A percentile compares a stretch with the other conserved stretches of the same genome.
Evolutionary conservation across 805 yeast species (phyloP).

Genomic region (Metschnikowia gelsemii): DNA sequence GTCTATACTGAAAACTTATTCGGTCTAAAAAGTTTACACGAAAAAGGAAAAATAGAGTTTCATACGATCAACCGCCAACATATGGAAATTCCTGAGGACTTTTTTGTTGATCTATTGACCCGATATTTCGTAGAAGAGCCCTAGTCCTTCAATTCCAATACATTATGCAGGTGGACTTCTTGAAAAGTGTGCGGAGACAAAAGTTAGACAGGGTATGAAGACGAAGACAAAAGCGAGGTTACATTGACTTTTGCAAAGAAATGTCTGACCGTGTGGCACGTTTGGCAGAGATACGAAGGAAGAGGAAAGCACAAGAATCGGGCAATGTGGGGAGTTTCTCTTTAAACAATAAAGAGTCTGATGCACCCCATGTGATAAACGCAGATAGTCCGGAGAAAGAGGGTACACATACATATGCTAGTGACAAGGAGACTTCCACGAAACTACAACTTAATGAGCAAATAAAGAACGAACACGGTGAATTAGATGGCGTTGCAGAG

Average conservation of each 20-base stretch:
- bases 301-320: constrained; percentile 7
- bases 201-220: too few species aligned
- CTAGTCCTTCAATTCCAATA: too few species aligned
- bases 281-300: constrained; percentile 19
- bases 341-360: neutral
- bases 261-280: constrained; percentile 21
- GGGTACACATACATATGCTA: neutral
- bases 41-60: constrained; percentile 47
- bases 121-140: constrained; percentile 49
- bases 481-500: neutral
- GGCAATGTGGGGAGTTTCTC: too few species aligned
- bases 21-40: constrained; percentile 54
- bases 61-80: constrained; percentile 56
- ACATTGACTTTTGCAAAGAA: neutral
- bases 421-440: neutral
- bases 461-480: neutral
- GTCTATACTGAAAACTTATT: constrained; percentile 55
- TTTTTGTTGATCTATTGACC: constrained; percentile 43
- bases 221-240: too few species aligned
- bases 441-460: neutral
- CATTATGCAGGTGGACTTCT: too few species aligned
- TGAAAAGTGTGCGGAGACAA: too few species aligned
- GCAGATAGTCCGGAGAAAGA: neutral
- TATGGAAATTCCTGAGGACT: constrained; percentile 59
- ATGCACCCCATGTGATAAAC: neutral